Evolutionary conservation across 2,329 filamentous ascomycete genomes (phyloP), one percentile per base, ranked within the genome.

Genomic region (Ophiostoma novo-ulmi): DNA sequence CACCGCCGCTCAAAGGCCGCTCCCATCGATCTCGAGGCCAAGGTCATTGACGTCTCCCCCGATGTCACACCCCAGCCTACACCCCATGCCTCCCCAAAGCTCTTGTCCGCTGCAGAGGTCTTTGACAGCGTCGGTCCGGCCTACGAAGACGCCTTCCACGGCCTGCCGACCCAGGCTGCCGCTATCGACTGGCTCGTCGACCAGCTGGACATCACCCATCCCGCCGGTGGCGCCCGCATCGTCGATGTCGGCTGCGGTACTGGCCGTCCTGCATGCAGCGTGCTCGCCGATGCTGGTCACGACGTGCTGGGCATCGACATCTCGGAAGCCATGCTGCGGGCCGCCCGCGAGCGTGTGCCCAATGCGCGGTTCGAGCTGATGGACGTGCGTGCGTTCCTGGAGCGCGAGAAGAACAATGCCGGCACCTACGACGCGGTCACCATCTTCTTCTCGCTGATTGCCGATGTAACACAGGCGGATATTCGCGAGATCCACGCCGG

Each of bases 191-290:
- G 76, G 76, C 72, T 76, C n/a, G 69, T 76, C 13, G 52, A 69
- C 31, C 69, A 74, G 68, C 74, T 77, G 41, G 64, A 72, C 20
- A 13, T 66, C 1, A 55, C 68, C 0, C 48, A 71, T 13, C n/a
- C 70, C 0, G 11, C 58, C 8, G 70, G 71, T n/a, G 68, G 64
- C 31, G 71, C 69, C 38, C 55, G 41, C 26, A 70, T 76, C 61
- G 71, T 78, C 61, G 76, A 78, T 69, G 73, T 77, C 11, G 77
- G 77, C 72, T 77, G 75, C 70, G 77, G 76, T 65, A 78, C 77
- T 8, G 76, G 77, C 35, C 72, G 74, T 7, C 77, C 76, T 0
- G 74, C 75, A 5, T 75, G 74, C 71, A 73, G 70, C 11, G 41
- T 71, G 0, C 75, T 78, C 7, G 75, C 76, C 17, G 74, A 73